A percentile compares a stretch with the other conserved stretches of the same genome.
phyloP scores from a whole-genome alignment of 768 basidiomycete genomes.

The Mycena sanguinolenta region DNA sequence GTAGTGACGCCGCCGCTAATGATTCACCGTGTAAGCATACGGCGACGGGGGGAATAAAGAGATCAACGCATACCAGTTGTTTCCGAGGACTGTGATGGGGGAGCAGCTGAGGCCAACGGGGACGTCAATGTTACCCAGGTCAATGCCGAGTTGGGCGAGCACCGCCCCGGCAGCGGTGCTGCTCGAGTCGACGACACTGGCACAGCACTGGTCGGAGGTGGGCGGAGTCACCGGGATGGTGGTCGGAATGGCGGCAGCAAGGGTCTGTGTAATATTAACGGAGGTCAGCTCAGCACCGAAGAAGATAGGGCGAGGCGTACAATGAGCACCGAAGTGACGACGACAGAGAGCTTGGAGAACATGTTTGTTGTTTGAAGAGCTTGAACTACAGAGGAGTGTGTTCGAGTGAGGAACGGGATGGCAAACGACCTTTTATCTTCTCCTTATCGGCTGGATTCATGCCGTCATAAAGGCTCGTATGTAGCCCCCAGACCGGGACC shows the following conservation, averaged over 20 bases:
- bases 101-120: slow-evolving; percentile 34
- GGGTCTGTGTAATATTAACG: slow-evolving; percentile 16
- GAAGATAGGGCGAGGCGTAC: not conserved
- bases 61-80: slow-evolving; percentile 16
- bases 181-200: slow-evolving; percentile 29
- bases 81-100: slow-evolving; percentile 32
- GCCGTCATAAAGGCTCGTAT: not conserved
- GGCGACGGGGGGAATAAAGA: not conserved
- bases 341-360: slow-evolving; percentile 28
- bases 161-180: slow-evolving; percentile 23
- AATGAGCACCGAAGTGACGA: slow-evolving; percentile 14
- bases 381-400: slow-evolving; percentile 26
- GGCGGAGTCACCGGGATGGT: slow-evolving; percentile 25
- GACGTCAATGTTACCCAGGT: slow-evolving; percentile 26
- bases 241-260: slow-evolving; percentile 32
- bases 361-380: slow-evolving; percentile 18
- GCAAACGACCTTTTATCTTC: slow-evolving; percentile 6
- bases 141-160: slow-evolving; percentile 6
- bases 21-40: not conserved
- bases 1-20: slow-evolving; percentile 10
- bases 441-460: too few species aligned
- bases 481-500: too few species aligned
- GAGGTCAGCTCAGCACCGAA: not conserved
- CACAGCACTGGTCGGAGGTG: slow-evolving; percentile 30
- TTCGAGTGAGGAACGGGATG: slow-evolving; percentile 15